These are phyloP conservation scores for Penicillium goetzii DNA, from an alignment of 495 filamentous ascomycete genomes.

Conservation along the genomic window DNA sequence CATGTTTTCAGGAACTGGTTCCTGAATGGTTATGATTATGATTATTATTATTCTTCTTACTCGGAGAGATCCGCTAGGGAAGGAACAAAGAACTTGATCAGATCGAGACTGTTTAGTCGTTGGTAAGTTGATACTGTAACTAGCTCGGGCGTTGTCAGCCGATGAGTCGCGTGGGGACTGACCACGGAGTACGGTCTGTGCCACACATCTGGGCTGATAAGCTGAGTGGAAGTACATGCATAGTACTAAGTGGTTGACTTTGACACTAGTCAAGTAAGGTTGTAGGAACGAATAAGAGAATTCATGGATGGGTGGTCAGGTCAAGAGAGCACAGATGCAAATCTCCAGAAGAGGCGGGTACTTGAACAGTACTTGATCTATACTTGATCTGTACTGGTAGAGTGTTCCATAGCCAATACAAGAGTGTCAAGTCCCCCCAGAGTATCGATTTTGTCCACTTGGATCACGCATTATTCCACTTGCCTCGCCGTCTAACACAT, in stretches of 20 bases:
- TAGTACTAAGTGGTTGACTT: neutral
- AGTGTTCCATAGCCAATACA: no score
- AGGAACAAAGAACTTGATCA: neutral
- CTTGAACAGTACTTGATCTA: neutral
- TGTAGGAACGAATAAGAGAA: neutral
- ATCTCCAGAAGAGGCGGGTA: neutral
- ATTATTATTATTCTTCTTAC: no score
- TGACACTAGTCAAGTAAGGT: constrained; percentile 8
- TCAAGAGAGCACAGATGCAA: neutral
- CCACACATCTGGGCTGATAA: constrained; percentile 15
- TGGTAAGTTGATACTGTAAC: neutral
- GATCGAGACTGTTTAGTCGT: neutral
- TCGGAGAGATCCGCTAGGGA: neutral
- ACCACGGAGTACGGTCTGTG: constrained; percentile 12
- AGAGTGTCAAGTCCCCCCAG: neutral
- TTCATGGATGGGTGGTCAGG: neutral
- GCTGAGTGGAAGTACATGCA: constrained; percentile 6
- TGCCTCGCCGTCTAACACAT: neutral
- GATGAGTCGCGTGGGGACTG: constrained; percentile 20
- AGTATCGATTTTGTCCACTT: neutral
- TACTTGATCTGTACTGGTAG: no score
- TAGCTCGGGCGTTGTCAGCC: constrained; percentile 24
- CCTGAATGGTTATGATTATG: neutral
- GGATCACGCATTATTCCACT: neutral
- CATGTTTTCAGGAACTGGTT: constrained; percentile 8